Base-by-base conservation (phyloP, 2,329 filamentous ascomycete genomes). In the Colletotrichum sp. region DNA sequence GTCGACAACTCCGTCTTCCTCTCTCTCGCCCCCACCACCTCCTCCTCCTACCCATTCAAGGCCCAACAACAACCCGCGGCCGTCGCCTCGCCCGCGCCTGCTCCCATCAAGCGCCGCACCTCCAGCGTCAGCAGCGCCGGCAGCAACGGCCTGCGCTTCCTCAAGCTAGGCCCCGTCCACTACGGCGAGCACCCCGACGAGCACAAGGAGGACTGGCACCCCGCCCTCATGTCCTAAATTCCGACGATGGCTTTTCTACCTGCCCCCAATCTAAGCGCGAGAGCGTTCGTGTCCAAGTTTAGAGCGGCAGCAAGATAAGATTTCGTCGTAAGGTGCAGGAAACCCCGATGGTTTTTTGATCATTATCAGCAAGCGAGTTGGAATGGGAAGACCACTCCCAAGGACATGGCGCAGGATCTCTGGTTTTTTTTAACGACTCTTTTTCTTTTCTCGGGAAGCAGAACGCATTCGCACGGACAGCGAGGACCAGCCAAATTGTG, bases 121-220 rank as follows among this genome's bases (percentile, higher is more conserved):
- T 91, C 89, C 74, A 90, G 88, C 82, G 82, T 88, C 78, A 90
- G 88, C 86, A 90, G 87, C 82, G 87, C 83, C 80, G 81, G 80
- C 72, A 77, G 79, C 48, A 13, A 52, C 22, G 82, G 86, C 77
- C 84, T 86, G 79, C 87, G 88, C 74, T 90, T 93, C 83, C 88
- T 93, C 79, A 93, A 92, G 87, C 90, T 93, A 74, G 90, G 90
- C 28, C 91, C 91, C 39, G 91, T 93, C 75, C 90, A 93, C 88
- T 92, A 87, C 84, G 91, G 91, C 78, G 91, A 90, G 86, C 89
- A 91, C 83, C 84, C 85, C 27, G 90, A 87, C 77, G 90, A 89
- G 71, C 86, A 90, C 85, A 88, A 90, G 85, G 87, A 85, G 61
- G 75, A 77, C 55, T 77, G 75, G 75, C 52, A 77, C 67, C 72